Conservation (phyloP, 345 rosid species). For the Theobroma cacao region DNA sequence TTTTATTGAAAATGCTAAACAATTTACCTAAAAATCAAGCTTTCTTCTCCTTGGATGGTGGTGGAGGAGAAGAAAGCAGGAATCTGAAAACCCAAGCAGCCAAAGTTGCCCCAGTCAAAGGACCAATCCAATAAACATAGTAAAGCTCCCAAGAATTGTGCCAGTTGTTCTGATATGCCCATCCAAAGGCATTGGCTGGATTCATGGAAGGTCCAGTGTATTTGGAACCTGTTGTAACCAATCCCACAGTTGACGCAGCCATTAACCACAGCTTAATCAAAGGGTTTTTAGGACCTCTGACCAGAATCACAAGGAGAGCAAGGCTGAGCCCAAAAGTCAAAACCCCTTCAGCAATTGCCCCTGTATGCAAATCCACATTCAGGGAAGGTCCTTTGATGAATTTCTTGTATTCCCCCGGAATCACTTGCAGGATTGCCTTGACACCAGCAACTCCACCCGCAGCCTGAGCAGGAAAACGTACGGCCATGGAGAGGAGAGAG, state of each 20-base stretch:
- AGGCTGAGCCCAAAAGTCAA: constrained; percentile 44
- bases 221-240: constrained; percentile 41
- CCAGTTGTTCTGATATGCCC: constrained; percentile 65
- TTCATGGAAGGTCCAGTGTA: constrained; percentile 76
- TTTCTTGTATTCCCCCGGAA: constrained; percentile 45
- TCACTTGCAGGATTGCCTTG: constrained; percentile 26
- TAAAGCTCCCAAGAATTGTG: constrained; percentile 61
- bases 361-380: constrained; percentile 57
- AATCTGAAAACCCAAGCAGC: constrained; percentile 48
- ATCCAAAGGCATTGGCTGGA: constrained; percentile 75
- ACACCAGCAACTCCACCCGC: constrained; percentile 30
- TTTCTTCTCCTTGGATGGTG: constrained; percentile 24
- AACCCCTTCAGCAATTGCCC: constrained; percentile 60
- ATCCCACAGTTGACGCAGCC: constrained; percentile 38
- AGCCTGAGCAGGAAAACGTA: constrained; percentile 37
- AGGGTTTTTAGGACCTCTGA: constrained; percentile 46
- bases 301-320: constrained; percentile 38
- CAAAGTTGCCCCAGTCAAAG: constrained; percentile 45
- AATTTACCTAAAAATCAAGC: not conserved
- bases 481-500: constrained; percentile 33
- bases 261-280: constrained; percentile 52
- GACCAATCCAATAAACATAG: constrained; percentile 72
- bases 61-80: constrained; percentile 19
- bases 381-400: constrained; percentile 52
- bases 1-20: not conserved